Conservation (phyloP, 2,329 filamentous ascomycete species). For the Aureobasidium pullulans region DNA sequence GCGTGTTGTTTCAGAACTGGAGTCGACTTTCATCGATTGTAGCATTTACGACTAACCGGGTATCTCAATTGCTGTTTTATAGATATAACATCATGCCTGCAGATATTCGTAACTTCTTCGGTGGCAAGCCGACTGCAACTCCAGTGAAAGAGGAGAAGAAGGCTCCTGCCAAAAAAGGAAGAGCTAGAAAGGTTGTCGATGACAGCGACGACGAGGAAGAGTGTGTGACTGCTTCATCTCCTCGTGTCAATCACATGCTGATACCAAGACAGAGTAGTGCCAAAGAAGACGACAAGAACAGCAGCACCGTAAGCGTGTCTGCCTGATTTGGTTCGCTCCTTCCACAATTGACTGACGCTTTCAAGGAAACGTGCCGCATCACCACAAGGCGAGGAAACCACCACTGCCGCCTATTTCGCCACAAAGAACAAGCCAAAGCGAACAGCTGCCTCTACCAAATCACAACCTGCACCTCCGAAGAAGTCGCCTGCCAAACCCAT, state of each 20-base stretch:
- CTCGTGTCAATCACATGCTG: constrained; percentile 18
- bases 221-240: neutral
- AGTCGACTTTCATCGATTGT: neutral
- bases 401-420: constrained; percentile 57
- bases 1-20: neutral
- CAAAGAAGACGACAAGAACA: constrained; percentile 47
- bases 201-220: constrained; percentile 70
- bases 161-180: constrained; percentile 37
- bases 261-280: constrained; percentile 32
- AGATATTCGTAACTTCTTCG: constrained; percentile 89
- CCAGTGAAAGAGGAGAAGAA: constrained; percentile 36
- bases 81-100: constrained; percentile 53
- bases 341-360: neutral
- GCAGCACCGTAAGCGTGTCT: constrained; percentile 7
- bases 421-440: constrained; percentile 47
- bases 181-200: constrained; percentile 61
- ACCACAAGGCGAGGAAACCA: constrained; percentile 49
- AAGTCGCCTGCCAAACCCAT: constrained; percentile 23
- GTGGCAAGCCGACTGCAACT: constrained; percentile 59
- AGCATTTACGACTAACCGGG: neutral
- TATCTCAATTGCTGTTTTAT: neutral
- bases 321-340: constrained; percentile 24
- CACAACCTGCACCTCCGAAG: constrained; percentile 17
- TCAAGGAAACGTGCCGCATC: constrained; percentile 42
- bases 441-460: constrained; percentile 29